phyloP scores from a whole-genome alignment of 371 early-diverging fungal genomes.

The Dichotomocladium elegans region DNA sequence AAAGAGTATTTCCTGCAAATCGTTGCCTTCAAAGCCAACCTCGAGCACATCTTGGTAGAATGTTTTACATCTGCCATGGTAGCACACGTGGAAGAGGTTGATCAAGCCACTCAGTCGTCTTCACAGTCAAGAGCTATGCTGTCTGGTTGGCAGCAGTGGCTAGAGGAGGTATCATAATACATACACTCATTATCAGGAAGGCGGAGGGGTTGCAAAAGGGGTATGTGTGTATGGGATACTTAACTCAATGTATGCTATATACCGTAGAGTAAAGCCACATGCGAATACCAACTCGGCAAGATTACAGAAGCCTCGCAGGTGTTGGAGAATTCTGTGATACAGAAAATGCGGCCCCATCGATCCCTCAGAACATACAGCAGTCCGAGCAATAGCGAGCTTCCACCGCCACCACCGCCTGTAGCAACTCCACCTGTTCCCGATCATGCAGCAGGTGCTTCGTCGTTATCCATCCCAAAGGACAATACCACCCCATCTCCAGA shows the following conservation, averaged over 20 bases:
- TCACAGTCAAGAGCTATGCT: constrained; percentile 18
- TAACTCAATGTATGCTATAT: constrained; percentile 1
- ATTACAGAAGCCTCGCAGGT: constrained; percentile 21
- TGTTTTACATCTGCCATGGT: constrained; percentile 34
- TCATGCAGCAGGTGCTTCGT: neutral
- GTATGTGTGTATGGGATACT: neutral
- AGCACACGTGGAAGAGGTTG: constrained; percentile 30
- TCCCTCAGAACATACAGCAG: constrained; percentile 27
- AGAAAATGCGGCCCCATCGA: constrained; percentile 28
- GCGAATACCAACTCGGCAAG: constrained; percentile 26
- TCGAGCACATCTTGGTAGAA: constrained; percentile 30
- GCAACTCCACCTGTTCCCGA: neutral
- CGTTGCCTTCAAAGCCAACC: constrained; percentile 27
- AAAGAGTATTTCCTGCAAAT: constrained; percentile 26
- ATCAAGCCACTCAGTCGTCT: constrained; percentile 24
- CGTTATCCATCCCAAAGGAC: neutral
- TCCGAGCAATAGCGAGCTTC: constrained; percentile 2
- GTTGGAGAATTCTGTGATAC: constrained; percentile 27
- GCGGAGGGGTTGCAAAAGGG: neutral
- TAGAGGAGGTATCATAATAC: constrained; percentile 22
- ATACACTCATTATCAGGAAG: no score
- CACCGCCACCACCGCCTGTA: neutral
- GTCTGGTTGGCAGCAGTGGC: constrained; percentile 39
- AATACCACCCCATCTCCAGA: neutral
- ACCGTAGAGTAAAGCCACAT: constrained; percentile 27